Evolutionary conservation across 176 grass and related monocot genomes (phyloP), one percentile per base, ranked within the genome.

Genomic region (Saccharum spontaneum): DNA sequence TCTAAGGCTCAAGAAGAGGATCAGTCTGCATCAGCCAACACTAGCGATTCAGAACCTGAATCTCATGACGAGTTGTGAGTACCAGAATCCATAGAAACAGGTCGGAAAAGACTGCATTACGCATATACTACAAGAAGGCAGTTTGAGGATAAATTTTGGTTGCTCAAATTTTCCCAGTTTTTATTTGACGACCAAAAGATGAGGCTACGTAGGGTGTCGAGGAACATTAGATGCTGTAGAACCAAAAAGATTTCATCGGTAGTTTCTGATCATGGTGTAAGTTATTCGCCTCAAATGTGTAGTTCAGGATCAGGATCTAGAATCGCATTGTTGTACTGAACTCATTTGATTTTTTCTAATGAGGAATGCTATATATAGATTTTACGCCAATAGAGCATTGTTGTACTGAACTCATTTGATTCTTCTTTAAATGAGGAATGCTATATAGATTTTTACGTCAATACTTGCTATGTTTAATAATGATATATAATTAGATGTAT

Each of bases 41-140:
- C 72, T 65, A 75, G 81, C 36, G 78, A 94, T 81, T 76, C 88
- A 37, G 87, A 92, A 97, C 71, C 82, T 63, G 81, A 89, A 85
- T 31, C 71, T 34, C 97, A 99, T 40, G 97, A 97, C 24, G 97
- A 99, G 90, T 92, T 99, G 85, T 99, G 90, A 87, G 79, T 71
- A 84, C 48, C 75, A 64, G 50, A 54, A 44, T 66, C 1, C 2
- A 1, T 84, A 44, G 62, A 39, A 66, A 72, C 64, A 78, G 26
- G 79, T 73, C 57, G 5, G 20, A 10, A 33, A 76, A 52, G 76
- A 28, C 28, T 7, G 23, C 46, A 33, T 68, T 81, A 71, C 14
- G 38, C 46, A 33, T 62, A 81, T 76, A 84, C 70, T 66, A 57
- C 4, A 59, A 76, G 76, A 84, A 65, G 71, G 60, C 70, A 54